Base-by-base conservation (phyloP, 768 basidiomycete genomes). In the Boletales sp. region DNA sequence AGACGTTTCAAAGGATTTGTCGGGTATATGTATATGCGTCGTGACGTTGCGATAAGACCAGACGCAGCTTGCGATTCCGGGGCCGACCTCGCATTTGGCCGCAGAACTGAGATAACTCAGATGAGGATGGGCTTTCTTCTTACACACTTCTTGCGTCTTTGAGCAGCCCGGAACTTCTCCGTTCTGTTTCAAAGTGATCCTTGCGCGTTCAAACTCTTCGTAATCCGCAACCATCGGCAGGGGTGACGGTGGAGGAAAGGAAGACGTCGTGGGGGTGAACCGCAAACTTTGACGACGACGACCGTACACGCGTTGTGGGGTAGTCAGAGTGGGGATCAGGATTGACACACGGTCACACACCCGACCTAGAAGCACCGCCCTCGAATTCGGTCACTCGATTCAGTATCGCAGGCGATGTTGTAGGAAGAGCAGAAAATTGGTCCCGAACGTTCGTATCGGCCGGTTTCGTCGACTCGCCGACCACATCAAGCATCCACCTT, bases 401-500 rank as follows among this genome's bases (percentile, higher is more conserved):
- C 65, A 70, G n/a, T 51, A 21, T 58, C 15, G 12, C 37, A 18
- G 19, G 29, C 50, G 50, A 18, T 7, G 62, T 19, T 14, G 64
- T 57, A 4, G 70, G 60, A 10, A 51, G 46, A 6, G 60, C 54
- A 4, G 64, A 59, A 45, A 43, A 13, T 14, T 54, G 38, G 2
- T 52, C 37, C 5, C 31, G 45, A 4, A 12, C n/a, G 11, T 31
- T 41, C 14, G 11, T 35, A 21, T 50, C 43, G 5, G 45, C 50
- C 4, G 67, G 58, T 45, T 66, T 69, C 0, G 83, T 83, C 17
- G 90, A 68, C 42, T 87, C 87, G 0, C 81, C 75, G 32, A 91
- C 76, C 49, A 77, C 88, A 35, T 92, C 87, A 50, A 89, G 79
- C 89, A 90, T 89, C 90, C 90, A 90, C 54, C 81, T 81, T n/a